Base-by-base conservation (phyloP, 2,329 filamentous ascomycete species). In the Aspergillus terreus region DNA sequence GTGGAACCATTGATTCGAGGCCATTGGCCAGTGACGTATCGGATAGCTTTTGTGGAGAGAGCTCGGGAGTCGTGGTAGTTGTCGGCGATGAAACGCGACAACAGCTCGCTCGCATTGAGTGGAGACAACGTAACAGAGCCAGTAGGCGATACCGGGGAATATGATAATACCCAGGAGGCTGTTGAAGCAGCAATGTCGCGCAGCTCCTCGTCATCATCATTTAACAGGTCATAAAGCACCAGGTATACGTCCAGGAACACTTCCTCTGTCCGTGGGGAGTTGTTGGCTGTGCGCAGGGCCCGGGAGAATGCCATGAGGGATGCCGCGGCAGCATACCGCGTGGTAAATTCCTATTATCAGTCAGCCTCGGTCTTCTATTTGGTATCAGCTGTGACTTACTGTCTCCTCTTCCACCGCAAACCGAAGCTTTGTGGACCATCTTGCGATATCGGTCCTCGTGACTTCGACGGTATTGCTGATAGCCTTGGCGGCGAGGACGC, bases 141-240 rank as follows among this genome's bases (percentile, higher is more conserved):
- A 5, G 53, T 44, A 7, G 64, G 62, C 1, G 63, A 68, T 2
- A 70, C 58, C 5, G 61, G 60, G 0, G 65, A 68, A 41, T 66
- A 64, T 6, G 67, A 71, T 0, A 75, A 59, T 0, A 72, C 50
- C 57, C 63, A 65, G 3, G 71, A 74, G 12, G 69, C 67, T 2
- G 67, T 66, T 5, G 63, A 57, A 6, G 74, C 81, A 6, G 85
- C 86, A 1, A 81, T 68, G 32, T 86, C 81, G 42, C 92, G 83
- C 56, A 96, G 82, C 51, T 96, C 91, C 55, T 96, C 90, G 64
- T 97, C 92, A 65, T 97, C 92, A 65, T 97, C 94, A 64, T 89
- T 88, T 4, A 95, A 78, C 43, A 84, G 77, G 64, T 90, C 85
- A 69, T 94, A 92, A 1, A 92, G 73, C 3, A 85, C 76, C 4